Evolutionary conservation across 2,329 filamentous ascomycete genomes (phyloP), one percentile per base, ranked within the genome.

Genomic region (Talaromyces sp.): DNA sequence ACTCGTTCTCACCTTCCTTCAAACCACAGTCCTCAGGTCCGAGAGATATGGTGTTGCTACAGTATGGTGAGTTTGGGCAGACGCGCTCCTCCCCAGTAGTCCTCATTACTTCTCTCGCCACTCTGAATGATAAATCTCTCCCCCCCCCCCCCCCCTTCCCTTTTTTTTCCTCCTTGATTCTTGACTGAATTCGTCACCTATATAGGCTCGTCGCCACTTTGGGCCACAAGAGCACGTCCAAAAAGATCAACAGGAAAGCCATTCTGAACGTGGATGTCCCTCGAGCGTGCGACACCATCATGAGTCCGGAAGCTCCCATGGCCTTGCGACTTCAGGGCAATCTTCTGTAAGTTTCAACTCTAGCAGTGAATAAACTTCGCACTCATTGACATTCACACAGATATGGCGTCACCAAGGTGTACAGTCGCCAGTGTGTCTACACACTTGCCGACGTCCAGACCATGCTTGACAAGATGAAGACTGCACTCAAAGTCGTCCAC

Each of bases 11-110:
- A 40, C 65, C 54, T 62, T 67, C 59, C 58, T 49, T 19, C 5
- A 22, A 40, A 47, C 22, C 25, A 29, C 66, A 88, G 87, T 99
- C 67, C 86, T 99, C 64, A 95, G 89, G 3, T 94, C 86, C 68
- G 88, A 88, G 74, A 90, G 95, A 76, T 91, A 97, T 85, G 95
- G 95, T 64, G 91, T 99, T 65, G 91, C 94, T 15, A 99, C 94
- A 1, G 89, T 99, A 67, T 99, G 95, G 94, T 96, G 83, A 73
- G 86, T 73, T 34, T 25, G 61, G 38, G 17, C n/a, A 31, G 43
- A 38, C 31, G 49, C 40, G 36, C 38, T 45, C 27, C 40, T 54
- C 66, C 65, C 58, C 25, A 15, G 15, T 19, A 59, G 56, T 29
- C 36, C 56, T 59, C 36, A 27, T 19, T 59, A 25, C n/a, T 65